phyloP scores from a whole-genome alignment of 2,329 filamentous ascomycete species.

The Cladophialophora carrionii region DNA sequence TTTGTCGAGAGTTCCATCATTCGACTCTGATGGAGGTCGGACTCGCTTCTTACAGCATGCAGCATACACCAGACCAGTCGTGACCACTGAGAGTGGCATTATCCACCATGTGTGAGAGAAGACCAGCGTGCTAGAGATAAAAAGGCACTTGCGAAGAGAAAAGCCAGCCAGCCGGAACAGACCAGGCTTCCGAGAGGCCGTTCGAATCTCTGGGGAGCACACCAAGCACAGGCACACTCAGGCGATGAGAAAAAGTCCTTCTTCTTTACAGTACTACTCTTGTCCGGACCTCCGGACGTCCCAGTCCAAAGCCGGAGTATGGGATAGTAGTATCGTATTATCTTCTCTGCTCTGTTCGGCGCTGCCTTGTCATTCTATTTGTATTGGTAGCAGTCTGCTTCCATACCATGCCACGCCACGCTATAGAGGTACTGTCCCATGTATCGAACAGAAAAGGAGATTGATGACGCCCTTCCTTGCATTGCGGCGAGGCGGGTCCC shows the following conservation, averaged over 20 bases:
- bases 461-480: too few relatives aligned
- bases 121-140: background rate
- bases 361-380: too few relatives aligned
- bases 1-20: background rate
- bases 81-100: background rate
- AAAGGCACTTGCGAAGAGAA: background rate
- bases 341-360: too few relatives aligned
- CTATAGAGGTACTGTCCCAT: too few relatives aligned
- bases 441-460: too few relatives aligned
- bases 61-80: background rate
- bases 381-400: too few relatives aligned
- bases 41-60: background rate
- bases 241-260: background rate
- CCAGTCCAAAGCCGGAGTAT: too few relatives aligned
- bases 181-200: background rate
- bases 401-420: too few relatives aligned
- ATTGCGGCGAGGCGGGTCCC: too few relatives aligned
- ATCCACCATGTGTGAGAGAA: background rate
- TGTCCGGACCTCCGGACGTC: background rate
- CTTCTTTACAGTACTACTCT: background rate
- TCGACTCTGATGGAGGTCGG: background rate
- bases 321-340: too few relatives aligned
- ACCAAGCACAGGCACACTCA: background rate
- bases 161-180: background rate
- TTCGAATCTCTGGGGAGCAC: background rate